phyloP scores from a whole-genome alignment of 2,329 filamentous ascomycete species.

The Ophiocordyceps camponoti-floridani region DNA sequence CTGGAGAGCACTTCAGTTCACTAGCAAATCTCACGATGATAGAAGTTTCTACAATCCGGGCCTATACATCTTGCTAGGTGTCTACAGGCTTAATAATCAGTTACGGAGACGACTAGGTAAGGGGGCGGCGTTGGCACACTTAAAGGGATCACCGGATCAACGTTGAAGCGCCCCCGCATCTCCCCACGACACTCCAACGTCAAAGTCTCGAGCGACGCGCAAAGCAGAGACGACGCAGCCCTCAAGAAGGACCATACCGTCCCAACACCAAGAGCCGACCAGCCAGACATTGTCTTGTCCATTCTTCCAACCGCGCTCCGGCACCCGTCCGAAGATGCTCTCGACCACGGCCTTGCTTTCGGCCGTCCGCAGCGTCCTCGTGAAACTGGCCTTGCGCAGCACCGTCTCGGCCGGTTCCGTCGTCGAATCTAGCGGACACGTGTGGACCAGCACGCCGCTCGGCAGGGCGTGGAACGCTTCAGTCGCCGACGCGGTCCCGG shows the following conservation, averaged over 20 bases:
- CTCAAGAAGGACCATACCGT: slow-evolving; percentile 44
- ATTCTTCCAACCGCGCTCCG: slow-evolving; percentile 24
- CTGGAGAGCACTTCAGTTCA: too few species aligned
- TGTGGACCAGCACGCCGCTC: slow-evolving; percentile 32
- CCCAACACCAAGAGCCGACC: slow-evolving; percentile 44
- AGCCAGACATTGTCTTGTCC: slow-evolving; percentile 36
- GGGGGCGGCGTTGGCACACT: too few species aligned
- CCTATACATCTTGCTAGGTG: too few species aligned
- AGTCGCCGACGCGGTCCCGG: slow-evolving; percentile 15
- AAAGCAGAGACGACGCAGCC: slow-evolving; percentile 42
- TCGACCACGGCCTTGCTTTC: slow-evolving; percentile 28
- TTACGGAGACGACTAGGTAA: too few species aligned
- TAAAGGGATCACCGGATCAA: too few species aligned
- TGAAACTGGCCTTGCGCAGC: slow-evolving; percentile 29
- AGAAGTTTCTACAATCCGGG: too few species aligned
- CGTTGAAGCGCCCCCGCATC: not conserved
- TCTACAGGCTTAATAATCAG: too few species aligned
- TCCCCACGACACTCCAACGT: slow-evolving; percentile 23
- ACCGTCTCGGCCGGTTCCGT: slow-evolving; percentile 17
- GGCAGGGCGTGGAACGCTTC: slow-evolving; percentile 34
- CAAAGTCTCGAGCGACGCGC: slow-evolving; percentile 33
- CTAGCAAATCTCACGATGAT: too few species aligned
- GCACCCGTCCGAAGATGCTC: slow-evolving; percentile 17
- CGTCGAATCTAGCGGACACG: slow-evolving; percentile 21
- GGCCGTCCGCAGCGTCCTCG: slow-evolving; percentile 30